Conservation (phyloP, 2,329 filamentous ascomycete genomes). For the Drechslerella stenobrocha region DNA sequence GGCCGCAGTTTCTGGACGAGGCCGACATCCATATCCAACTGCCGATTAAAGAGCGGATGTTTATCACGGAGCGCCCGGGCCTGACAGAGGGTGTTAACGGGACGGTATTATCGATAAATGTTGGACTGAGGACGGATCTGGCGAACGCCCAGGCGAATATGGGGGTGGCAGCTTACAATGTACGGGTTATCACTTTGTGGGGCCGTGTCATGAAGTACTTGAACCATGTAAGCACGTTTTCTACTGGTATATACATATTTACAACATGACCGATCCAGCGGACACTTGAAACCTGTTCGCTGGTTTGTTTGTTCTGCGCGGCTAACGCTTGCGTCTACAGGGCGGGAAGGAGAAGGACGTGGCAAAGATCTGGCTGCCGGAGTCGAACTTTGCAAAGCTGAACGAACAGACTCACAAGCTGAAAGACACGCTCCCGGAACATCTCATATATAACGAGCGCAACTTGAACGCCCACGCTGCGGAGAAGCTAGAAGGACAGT, state of each 20-base stretch:
- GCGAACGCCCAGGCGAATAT: constrained; percentile 75
- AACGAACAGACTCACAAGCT: constrained; percentile 73
- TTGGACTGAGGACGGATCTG: constrained; percentile 60
- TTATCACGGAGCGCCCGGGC: constrained; percentile 86
- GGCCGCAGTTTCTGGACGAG: constrained; percentile 87
- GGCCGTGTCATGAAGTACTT: constrained; percentile 85
- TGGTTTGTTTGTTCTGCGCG: neutral
- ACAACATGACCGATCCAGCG: too few relatives aligned
- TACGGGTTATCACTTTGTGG: constrained; percentile 83
- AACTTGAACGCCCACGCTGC: constrained; percentile 84
- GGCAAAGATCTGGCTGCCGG: constrained; percentile 76
- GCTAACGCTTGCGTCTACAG: constrained; percentile 25
- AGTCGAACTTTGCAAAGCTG: constrained; percentile 75
- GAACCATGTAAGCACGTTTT: constrained; percentile 64
- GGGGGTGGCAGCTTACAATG: constrained; percentile 89
- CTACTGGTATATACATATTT: neutral
- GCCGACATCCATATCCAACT: constrained; percentile 86
- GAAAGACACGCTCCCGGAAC: constrained; percentile 68
- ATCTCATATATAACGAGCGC: constrained; percentile 73
- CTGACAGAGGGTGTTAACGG: constrained; percentile 82
- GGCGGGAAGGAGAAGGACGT: constrained; percentile 79
- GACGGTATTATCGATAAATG: constrained; percentile 65
- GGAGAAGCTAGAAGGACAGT: constrained; percentile 85
- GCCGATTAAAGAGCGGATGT: constrained; percentile 85
- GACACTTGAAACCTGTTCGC: too few relatives aligned